These are phyloP conservation scores for Calonectria pauciramosa DNA, from an alignment of 2,329 filamentous ascomycete species.

Conservation along the genomic window DNA sequence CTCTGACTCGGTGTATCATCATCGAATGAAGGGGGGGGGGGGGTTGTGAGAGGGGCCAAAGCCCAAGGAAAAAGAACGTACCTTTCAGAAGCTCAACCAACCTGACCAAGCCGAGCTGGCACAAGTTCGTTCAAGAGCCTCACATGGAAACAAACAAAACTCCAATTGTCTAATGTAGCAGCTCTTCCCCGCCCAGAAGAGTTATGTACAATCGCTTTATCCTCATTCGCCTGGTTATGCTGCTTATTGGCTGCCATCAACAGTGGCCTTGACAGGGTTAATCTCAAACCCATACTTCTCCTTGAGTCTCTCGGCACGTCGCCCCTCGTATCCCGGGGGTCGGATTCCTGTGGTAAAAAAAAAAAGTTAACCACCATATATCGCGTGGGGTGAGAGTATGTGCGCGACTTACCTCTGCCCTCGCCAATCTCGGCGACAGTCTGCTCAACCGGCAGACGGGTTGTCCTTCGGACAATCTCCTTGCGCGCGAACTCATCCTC, in stretches of 20 bases:
- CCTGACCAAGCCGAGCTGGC: slow-evolving; percentile 35
- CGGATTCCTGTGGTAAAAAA: slow-evolving; percentile 73
- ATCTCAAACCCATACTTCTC: slow-evolving; percentile 92
- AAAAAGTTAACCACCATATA: slow-evolving; percentile 29
- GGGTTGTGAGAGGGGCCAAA: background rate
- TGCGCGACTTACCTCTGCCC: slow-evolving; percentile 77
- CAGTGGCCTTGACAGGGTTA: slow-evolving; percentile 70
- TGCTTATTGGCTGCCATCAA: slow-evolving; percentile 59
- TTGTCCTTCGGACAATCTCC: slow-evolving; percentile 79
- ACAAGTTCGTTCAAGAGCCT: slow-evolving; percentile 41
- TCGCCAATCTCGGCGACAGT: slow-evolving; percentile 87
- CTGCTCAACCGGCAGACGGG: slow-evolving; percentile 81
- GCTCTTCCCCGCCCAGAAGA: slow-evolving; percentile 52
- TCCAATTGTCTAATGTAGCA: slow-evolving; percentile 59
- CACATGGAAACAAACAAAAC: slow-evolving; percentile 50
- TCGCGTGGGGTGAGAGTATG: slow-evolving; percentile 1
- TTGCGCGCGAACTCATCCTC: slow-evolving; percentile 82
- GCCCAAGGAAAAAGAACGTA: slow-evolving; percentile 18
- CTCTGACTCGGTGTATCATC: slow-evolving; percentile 60
- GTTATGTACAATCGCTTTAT: slow-evolving; percentile 53
- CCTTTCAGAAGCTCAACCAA: slow-evolving; percentile 24
- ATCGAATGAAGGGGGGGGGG: slow-evolving; percentile 42
- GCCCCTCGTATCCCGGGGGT: slow-evolving; percentile 86
- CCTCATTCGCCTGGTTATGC: slow-evolving; percentile 43
- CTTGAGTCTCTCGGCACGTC: slow-evolving; percentile 84